These are phyloP conservation scores for Tinospora cordifolia DNA, from an alignment of 164 flowering plant genomes.

Conservation along the genomic window DNA sequence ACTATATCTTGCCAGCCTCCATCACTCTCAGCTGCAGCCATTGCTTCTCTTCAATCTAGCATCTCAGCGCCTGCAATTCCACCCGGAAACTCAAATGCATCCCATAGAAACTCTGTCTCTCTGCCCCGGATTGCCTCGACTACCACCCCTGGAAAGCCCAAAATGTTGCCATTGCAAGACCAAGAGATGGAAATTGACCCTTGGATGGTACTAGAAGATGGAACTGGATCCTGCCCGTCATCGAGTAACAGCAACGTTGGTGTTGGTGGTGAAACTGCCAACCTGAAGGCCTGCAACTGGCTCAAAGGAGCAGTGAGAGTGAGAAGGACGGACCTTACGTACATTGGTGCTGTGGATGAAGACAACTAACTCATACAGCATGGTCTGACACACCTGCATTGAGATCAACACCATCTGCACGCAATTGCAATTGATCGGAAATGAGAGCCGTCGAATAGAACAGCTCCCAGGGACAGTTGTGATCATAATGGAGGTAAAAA, in stretches of 20 bases:
- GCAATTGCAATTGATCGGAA: slow-evolving; percentile 7
- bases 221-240: slow-evolving; percentile 59
- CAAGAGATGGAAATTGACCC: slow-evolving; percentile 73
- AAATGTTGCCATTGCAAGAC: slow-evolving; percentile 38
- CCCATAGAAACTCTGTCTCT: slow-evolving; percentile 31
- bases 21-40: slow-evolving; percentile 38
- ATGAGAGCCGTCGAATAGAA: slow-evolving; percentile 18
- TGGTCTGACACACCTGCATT: slow-evolving; percentile 5
- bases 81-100: slow-evolving; percentile 22
- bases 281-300: slow-evolving; percentile 72
- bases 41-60: slow-evolving; percentile 49
- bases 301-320: slow-evolving; percentile 89
- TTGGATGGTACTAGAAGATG: slow-evolving; percentile 90
- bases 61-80: slow-evolving; percentile 21
- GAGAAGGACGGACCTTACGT: slow-evolving; percentile 85
- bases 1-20: slow-evolving; percentile 69
- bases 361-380: slow-evolving; percentile 51
- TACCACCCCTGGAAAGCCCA: slow-evolving; percentile 37
- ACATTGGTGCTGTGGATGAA: slow-evolving; percentile 83
- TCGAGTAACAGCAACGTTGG: slow-evolving; percentile 37
- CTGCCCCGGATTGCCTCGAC: slow-evolving; percentile 27
- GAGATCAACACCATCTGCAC: slow-evolving; percentile 6
- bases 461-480: slow-evolving; percentile 12
- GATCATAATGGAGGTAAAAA: background rate
- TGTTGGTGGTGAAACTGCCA: slow-evolving; percentile 50